Percentiles rank a stretch among this genome's conserved stretches.
phyloP scores from a whole-genome alignment of 2,329 filamentous ascomycete genomes.

The Diplodia seriata region DNA sequence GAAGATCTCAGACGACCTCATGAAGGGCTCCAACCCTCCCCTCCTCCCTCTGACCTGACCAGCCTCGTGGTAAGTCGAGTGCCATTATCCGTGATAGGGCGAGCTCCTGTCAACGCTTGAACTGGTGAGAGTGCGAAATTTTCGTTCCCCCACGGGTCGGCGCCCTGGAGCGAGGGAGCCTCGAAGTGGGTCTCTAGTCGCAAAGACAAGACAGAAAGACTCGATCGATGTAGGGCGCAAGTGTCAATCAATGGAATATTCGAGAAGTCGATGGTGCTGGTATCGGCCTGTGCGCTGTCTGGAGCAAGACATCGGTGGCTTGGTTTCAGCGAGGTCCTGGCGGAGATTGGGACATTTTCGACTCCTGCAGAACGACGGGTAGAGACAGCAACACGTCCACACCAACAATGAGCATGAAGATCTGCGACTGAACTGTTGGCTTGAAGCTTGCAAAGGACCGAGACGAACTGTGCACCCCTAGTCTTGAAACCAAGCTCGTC shows the following conservation, averaged over 20 bases:
- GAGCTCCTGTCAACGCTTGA: background rate
- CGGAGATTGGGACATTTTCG: background rate
- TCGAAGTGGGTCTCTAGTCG: background rate
- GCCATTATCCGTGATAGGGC: background rate
- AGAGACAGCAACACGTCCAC: conserved; percentile 22
- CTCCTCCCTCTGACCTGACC: conserved; percentile 34
- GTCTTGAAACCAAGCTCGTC: conserved; percentile 2
- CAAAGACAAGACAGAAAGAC: background rate
- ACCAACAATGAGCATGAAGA: conserved; percentile 26
- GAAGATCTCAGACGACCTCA: conserved; percentile 67
- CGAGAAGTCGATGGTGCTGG: background rate
- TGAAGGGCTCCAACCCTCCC: conserved; percentile 25
- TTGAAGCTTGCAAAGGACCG: conserved; percentile 14
- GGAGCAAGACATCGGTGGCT: conserved; percentile 1
- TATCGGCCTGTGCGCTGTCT: background rate
- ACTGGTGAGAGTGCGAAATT: background rate
- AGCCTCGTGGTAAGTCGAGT: conserved; percentile 1
- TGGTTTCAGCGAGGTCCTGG: background rate
- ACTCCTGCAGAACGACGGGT: background rate
- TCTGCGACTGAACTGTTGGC: conserved; percentile 8
- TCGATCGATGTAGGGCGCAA: conserved; percentile 2
- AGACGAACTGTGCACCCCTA: conserved; percentile 12
- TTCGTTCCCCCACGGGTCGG: background rate
- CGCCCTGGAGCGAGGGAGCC: background rate
- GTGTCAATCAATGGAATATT: conserved; percentile 2